Base-by-base conservation (phyloP, 495 filamentous ascomycete species). In the Parathielavia hyrcaniae region DNA sequence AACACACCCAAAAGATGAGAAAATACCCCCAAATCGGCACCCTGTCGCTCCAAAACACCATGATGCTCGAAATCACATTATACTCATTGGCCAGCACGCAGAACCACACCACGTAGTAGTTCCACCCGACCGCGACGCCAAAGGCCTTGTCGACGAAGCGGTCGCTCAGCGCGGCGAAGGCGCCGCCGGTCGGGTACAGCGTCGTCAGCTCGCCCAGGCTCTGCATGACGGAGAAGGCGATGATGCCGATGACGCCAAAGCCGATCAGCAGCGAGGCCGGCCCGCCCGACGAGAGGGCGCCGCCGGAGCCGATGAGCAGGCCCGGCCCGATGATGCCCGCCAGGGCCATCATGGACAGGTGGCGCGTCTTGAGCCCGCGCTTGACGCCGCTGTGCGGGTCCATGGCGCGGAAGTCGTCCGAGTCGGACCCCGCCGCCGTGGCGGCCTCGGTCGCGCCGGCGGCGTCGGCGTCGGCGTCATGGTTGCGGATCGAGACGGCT, bases 101-200 rank as follows among this genome's bases (percentile, higher is more conserved):
- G 59, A 81, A 71, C 86, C 86, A 89, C 57, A 79, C 77, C 56
- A 88, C 79, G 63, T 82, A 83, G 63, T 89, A 90, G 63, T 88
- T 84, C 86, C 86, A 89, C 32, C 90, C 90, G 61, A 95, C 89
- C 39, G 89, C 86, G 59, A 91, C 90, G 38, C 87, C 89, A 71
- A 91, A 82, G 41, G 85, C 85, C 45, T 86, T 83, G 66, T 89
- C 85, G 53, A 90, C 80, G 60, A 91, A 83, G 39, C 87, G 81
- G 55, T 86, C 77, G 23, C 85, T 85, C 41, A 89, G 84, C 36
- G 83, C 69, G 13, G 74, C 77, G 57, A 81, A 75, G 16, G 80
- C 72, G 43, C 79, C 86, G 38, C 84, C 84, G 46, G 83, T 77
- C 11, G 86, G 86, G 60, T 85, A 89, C 60, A 62, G 50, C 16